Percentiles rank a stretch among this genome's conserved stretches.
phyloP scores from a whole-genome alignment of 129 eudicot genomes.

The Solidago caesia region DNA sequence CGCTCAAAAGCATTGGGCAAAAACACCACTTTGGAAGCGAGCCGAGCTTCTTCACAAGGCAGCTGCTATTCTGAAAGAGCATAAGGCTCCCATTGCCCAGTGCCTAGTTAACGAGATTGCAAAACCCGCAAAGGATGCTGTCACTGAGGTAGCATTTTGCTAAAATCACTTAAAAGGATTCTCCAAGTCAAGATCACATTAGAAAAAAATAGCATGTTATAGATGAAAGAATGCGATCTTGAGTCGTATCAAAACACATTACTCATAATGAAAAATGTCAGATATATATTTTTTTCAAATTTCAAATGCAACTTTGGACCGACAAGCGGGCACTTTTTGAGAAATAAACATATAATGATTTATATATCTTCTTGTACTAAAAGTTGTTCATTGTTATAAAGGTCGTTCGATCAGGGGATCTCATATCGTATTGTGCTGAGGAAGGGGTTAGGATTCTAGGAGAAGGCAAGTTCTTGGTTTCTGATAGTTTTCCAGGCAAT shows the following conservation, averaged over 20 bases:
- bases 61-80: slow-evolving; percentile 57
- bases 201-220: background rate
- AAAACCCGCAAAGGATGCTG: slow-evolving; percentile 61
- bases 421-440: slow-evolving; percentile 57
- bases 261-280: background rate
- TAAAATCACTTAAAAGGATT: background rate
- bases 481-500: slow-evolving; percentile 70
- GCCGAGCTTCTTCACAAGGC: slow-evolving; percentile 68
- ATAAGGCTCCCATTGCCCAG: slow-evolving; percentile 56
- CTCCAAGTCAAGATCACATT: background rate
- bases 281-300: background rate
- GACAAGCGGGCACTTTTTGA: background rate
- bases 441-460: slow-evolving; percentile 66
- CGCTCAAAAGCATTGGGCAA: slow-evolving; percentile 68
- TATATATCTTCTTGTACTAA: background rate
- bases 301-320: background rate
- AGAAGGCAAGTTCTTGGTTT: slow-evolving; percentile 65
- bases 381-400: slow-evolving; percentile 8
- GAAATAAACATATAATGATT: background rate
- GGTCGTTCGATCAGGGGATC: slow-evolving; percentile 67
- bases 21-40: slow-evolving; percentile 60
- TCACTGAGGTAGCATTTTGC: slow-evolving; percentile 42
- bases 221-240: background rate
- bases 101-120: slow-evolving; percentile 61
- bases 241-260: background rate